phyloP scores from a whole-genome alignment of 257 asterid species.

The Verbena officinalis region DNA sequence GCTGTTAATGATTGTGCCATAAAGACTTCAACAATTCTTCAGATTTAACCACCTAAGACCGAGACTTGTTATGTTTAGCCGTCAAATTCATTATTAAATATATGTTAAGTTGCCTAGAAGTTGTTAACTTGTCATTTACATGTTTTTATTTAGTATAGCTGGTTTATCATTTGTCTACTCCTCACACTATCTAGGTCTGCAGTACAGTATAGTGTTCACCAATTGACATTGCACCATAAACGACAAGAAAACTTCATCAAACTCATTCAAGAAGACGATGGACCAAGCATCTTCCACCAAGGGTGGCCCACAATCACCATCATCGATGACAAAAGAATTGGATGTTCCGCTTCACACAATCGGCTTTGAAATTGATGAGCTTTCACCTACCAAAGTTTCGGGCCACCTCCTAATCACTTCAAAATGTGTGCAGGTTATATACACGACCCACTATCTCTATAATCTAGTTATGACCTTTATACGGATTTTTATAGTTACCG shows the following conservation, averaged over 20 bases:
- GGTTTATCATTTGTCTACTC: neutral
- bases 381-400: constrained; percentile 58
- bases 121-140: too few relatives aligned
- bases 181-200: neutral
- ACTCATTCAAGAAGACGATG: constrained; percentile 23
- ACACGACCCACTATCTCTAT: neutral
- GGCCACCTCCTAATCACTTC: constrained; percentile 63
- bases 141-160: neutral
- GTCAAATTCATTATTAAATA: neutral
- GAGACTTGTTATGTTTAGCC: neutral
- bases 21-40: neutral
- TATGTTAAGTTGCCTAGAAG: neutral
- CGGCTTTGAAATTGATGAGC: constrained; percentile 70
- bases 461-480: neutral
- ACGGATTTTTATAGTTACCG: too few relatives aligned
- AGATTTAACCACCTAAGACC: neutral
- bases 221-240: constrained; percentile 4
- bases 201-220: neutral
- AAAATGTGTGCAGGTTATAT: constrained; percentile 69
- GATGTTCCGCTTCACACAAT: constrained; percentile 56
- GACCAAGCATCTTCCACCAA: constrained; percentile 13
- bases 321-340: constrained; percentile 44
- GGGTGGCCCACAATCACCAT: constrained; percentile 9
- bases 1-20: neutral
- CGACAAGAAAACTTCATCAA: neutral